phyloP scores from a whole-genome alignment of 495 filamentous ascomycete species.

The Podospora pseudopauciseta region DNA sequence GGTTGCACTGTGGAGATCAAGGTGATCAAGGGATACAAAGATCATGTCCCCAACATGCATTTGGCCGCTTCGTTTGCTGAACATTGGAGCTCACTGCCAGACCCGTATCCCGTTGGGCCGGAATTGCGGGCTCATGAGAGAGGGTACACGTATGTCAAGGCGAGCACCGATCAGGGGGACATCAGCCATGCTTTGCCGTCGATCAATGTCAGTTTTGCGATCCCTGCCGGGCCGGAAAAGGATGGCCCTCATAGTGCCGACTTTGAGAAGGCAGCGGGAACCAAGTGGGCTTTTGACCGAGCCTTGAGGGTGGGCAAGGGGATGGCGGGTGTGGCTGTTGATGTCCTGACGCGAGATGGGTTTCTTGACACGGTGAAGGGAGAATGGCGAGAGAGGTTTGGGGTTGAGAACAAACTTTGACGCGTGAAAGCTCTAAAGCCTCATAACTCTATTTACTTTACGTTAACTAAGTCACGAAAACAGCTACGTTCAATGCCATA shows the following conservation, averaged over 20 bases:
- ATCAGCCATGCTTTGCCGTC: conserved; percentile 63
- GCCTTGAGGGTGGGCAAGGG: conserved; percentile 55
- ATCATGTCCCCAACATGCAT: conserved; percentile 58
- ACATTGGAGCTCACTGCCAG: conserved; percentile 50
- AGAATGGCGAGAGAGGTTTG: conserved; percentile 23
- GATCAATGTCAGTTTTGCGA: conserved; percentile 55
- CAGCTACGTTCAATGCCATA: no score
- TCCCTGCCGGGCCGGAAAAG: conserved; percentile 42
- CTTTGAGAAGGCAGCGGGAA: conserved; percentile 57
- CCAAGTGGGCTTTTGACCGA: conserved; percentile 47
- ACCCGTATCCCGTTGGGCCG: conserved; percentile 21
- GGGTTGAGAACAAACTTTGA: neutral
- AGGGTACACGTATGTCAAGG: conserved; percentile 19
- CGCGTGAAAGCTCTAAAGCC: no score
- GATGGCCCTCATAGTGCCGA: conserved; percentile 57
- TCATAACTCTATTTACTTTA: no score
- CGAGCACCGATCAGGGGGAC: conserved; percentile 60
- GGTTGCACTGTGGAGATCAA: conserved; percentile 52
- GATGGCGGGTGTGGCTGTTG: conserved; percentile 51
- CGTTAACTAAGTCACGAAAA: no score
- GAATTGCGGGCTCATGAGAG: conserved; percentile 11
- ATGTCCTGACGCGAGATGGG: conserved; percentile 46
- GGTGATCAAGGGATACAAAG: conserved; percentile 49
- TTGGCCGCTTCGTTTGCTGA: conserved; percentile 51
- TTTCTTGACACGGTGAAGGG: conserved; percentile 42